Evolutionary conservation across 2,329 filamentous ascomycete genomes (phyloP).

Genomic region (Aspergillus nomiae): DNA sequence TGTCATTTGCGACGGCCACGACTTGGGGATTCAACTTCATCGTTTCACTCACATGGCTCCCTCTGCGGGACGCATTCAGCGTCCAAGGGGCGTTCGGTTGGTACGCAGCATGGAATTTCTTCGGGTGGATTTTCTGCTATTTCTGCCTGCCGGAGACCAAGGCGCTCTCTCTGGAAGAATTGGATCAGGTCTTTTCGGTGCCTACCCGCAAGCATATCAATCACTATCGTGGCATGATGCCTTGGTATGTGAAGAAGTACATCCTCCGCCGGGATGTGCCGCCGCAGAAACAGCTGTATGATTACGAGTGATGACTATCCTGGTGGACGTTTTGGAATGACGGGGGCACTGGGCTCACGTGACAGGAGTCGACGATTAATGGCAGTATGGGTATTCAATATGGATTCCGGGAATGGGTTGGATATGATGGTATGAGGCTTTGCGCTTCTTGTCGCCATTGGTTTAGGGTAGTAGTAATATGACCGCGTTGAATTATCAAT

Average conservation of each 20-base stretch:
- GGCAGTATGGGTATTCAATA: too few relatives aligned
- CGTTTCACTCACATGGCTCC: conserved; percentile 57
- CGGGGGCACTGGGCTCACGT: neutral
- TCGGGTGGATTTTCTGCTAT: conserved; percentile 39
- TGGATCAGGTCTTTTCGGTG: conserved; percentile 58
- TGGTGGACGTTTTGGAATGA: neutral
- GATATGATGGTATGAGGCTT: too few relatives aligned
- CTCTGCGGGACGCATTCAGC: conserved; percentile 50
- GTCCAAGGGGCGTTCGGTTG: conserved; percentile 57
- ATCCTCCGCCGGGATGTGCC: conserved; percentile 27
- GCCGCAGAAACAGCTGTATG: conserved; percentile 30
- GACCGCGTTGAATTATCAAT: neutral
- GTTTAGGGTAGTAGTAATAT: neutral
- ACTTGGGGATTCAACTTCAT: conserved; percentile 62
- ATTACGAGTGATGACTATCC: conserved; percentile 19
- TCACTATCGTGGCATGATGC: conserved; percentile 31
- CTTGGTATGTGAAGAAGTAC: conserved; percentile 33
- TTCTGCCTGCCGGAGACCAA: conserved; percentile 42
- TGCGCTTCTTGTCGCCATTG: neutral
- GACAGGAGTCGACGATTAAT: neutral
- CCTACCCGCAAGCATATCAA: conserved; percentile 50
- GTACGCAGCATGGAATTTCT: conserved; percentile 46
- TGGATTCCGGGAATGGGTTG: neutral
- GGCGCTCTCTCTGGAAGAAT: conserved; percentile 47
- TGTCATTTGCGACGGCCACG: conserved; percentile 65